Percentiles rank a stretch among this genome's conserved stretches.
Conservation (phyloP, 495 filamentous ascomycete species). For the Aspergillus wentii region DNA sequence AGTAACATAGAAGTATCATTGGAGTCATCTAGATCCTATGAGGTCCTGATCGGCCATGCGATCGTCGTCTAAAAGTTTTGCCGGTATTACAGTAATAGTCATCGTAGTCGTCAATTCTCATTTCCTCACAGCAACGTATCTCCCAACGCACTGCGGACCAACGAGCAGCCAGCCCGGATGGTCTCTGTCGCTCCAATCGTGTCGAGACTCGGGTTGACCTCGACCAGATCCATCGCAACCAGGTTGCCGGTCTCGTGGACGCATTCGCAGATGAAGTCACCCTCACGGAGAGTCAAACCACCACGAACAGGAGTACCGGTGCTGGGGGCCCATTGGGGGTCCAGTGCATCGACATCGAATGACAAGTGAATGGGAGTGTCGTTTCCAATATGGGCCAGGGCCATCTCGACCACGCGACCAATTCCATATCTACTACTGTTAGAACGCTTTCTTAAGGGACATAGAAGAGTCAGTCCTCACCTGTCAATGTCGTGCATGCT, state of each 20-base stretch:
- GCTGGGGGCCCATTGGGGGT: conserved; percentile 92
- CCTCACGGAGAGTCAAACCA: conserved; percentile 91
- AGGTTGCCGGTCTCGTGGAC: conserved; percentile 91
- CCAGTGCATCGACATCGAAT: conserved; percentile 95
- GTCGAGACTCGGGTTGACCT: conserved; percentile 90
- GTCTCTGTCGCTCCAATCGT: conserved; percentile 77
- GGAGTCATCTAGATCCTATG: too few relatives aligned
- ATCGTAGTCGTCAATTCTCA: too few relatives aligned
- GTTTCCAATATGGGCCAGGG: conserved; percentile 83
- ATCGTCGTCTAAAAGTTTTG: too few relatives aligned
- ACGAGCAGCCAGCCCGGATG: conserved; percentile 80
- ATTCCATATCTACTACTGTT: conserved; percentile 66
- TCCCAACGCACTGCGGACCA: conserved; percentile 87
- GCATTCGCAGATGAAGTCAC: conserved; percentile 96
- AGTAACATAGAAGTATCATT: too few relatives aligned
- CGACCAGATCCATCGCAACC: conserved; percentile 88
- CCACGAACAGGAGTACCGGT: conserved; percentile 94
- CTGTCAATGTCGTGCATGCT: conserved; percentile 97
- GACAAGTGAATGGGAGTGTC: conserved; percentile 96
- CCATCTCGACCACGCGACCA: conserved; percentile 96
- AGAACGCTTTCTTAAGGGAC: neutral
- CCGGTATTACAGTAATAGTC: too few relatives aligned
- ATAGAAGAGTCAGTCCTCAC: conserved; percentile 31
- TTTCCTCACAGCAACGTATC: conserved; percentile 89
- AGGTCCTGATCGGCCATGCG: too few relatives aligned